A percentile compares a stretch with the other conserved stretches of the same genome.
Evolutionary conservation across 805 yeast genomes (phyloP).

Genomic region (Schwanniomyces vanrijiae): DNA sequence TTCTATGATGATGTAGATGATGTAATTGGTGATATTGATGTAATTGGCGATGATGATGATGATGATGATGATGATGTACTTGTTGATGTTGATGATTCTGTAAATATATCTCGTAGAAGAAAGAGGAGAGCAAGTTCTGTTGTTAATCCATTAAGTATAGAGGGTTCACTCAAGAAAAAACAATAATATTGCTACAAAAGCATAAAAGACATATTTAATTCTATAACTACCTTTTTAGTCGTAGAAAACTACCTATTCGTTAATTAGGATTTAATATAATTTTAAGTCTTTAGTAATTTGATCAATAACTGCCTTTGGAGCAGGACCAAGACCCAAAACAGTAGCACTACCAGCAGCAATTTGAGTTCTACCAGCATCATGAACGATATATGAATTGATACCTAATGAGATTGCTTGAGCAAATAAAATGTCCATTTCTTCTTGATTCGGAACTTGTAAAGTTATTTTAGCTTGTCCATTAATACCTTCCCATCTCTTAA

Average conservation of each 20-base stretch:
- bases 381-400: conserved; percentile 76
- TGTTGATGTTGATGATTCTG: conserved; percentile 35
- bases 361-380: conserved; percentile 97
- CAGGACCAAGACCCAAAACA: conserved; percentile 96
- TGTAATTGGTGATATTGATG: conserved; percentile 35
- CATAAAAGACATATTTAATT: neutral
- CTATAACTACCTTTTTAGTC: neutral
- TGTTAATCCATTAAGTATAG: conserved; percentile 37
- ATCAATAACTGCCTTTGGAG: conserved; percentile 79
- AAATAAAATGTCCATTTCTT: conserved; percentile 71
- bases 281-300: conserved; percentile 78
- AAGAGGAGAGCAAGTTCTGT: conserved; percentile 44
- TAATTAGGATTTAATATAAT: conserved; percentile 48
- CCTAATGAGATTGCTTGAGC: conserved; percentile 81
- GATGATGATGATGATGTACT: conserved; percentile 32
- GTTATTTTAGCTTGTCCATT: conserved; percentile 95
- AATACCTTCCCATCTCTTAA: conserved; percentile 70
- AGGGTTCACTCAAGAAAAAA: conserved; percentile 5
- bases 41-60: conserved; percentile 34
- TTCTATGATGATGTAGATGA: conserved; percentile 43
- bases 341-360: conserved; percentile 96
- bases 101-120: conserved; percentile 23
- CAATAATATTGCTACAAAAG: neutral
- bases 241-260: neutral
- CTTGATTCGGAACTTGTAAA: conserved; percentile 66